Conservation (phyloP, 164 flowering plant species). For the Nymphaea colorata region DNA sequence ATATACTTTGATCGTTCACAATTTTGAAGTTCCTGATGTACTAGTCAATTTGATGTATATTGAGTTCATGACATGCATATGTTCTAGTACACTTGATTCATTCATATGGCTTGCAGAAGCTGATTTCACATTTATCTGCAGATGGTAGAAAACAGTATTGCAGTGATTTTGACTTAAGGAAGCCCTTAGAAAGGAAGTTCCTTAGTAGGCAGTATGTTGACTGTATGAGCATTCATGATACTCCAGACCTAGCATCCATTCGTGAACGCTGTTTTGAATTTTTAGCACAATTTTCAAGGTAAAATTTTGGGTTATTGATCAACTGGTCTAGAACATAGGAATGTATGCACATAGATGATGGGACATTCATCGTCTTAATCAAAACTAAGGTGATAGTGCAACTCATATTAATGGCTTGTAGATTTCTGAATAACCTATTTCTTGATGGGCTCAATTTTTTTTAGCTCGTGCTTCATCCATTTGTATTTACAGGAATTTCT, state of each 20-base stretch:
- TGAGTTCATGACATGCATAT: background rate
- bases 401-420: no score
- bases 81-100: background rate
- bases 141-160: conserved; percentile 49
- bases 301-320: background rate
- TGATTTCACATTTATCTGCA: conserved; percentile 22
- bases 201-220: conserved; percentile 39
- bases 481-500: no score
- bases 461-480: no score
- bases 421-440: no score
- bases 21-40: background rate
- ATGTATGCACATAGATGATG: background rate
- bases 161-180: conserved; percentile 91
- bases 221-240: conserved; percentile 58
- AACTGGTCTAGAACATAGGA: background rate
- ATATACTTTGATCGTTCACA: no score
- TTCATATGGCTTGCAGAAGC: background rate
- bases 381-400: no score
- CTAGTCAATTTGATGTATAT: no score
- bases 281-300: conserved; percentile 60
- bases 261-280: conserved; percentile 61
- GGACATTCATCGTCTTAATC: no score
- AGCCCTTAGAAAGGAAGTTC: conserved; percentile 68
- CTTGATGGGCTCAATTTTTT: no score
- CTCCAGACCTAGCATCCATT: conserved; percentile 27